Evolutionary conservation across 257 asterid genomes (phyloP).

Genomic region (Handroanthus guayacan): DNA sequence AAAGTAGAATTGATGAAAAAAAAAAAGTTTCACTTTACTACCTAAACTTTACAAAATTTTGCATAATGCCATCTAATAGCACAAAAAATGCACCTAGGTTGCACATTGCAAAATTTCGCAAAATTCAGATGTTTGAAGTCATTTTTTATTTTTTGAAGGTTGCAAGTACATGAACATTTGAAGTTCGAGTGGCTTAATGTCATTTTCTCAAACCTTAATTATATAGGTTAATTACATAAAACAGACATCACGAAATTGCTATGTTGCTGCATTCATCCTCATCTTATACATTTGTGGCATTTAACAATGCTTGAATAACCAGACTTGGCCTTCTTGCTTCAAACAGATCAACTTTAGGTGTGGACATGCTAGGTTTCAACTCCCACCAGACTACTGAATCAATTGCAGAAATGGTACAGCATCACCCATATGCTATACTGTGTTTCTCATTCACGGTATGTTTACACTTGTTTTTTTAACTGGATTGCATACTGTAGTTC

Average conservation of each 20-base stretch:
- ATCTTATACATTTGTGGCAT: slow-evolving; percentile 16
- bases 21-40: too few relatives aligned
- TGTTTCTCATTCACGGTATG: slow-evolving; percentile 52
- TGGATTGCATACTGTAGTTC: too few relatives aligned
- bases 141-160: too few relatives aligned
- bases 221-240: neutral
- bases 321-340: neutral
- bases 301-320: slow-evolving; percentile 18
- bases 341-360: slow-evolving; percentile 49
- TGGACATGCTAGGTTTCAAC: slow-evolving; percentile 42
- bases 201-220: neutral
- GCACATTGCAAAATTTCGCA: too few relatives aligned
- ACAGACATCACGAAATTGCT: slow-evolving; percentile 3
- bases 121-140: too few relatives aligned
- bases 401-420: slow-evolving; percentile 33
- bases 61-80: too few relatives aligned
- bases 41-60: too few relatives aligned
- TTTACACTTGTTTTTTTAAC: neutral
- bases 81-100: too few relatives aligned
- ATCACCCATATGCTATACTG: slow-evolving; percentile 48
- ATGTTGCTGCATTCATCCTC: slow-evolving; percentile 2
- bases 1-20: too few relatives aligned
- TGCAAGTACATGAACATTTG: too few relatives aligned
- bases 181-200: too few relatives aligned
- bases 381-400: slow-evolving; percentile 31